These are phyloP conservation scores for Pelagomonas calceolata DNA, from an alignment of 108 stramenopile genomes.

Conservation along the genomic window DNA sequence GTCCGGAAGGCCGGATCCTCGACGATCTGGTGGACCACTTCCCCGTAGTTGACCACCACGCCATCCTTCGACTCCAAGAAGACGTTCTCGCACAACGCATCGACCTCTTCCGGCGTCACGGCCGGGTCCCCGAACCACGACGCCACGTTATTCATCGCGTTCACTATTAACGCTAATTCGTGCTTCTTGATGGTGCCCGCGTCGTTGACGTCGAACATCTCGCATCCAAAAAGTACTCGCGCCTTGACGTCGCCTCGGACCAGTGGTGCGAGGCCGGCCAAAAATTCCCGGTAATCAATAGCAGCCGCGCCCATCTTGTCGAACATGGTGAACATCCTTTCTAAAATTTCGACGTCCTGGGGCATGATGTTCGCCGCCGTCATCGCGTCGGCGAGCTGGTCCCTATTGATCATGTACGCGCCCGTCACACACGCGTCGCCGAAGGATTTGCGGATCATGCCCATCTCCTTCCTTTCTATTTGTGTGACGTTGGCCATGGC, in stretches of 20 bases:
- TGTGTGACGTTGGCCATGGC: conserved; percentile 42
- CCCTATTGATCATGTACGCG: conserved; percentile 22
- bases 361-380: conserved; percentile 24
- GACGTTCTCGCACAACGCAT: conserved; percentile 17
- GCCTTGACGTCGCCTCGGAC: conserved; percentile 21
- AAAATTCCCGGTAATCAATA: conserved; percentile 30
- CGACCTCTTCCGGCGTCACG: conserved; percentile 5
- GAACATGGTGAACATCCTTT: conserved; percentile 32
- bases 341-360: conserved; percentile 29
- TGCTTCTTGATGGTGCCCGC: conserved; percentile 22
- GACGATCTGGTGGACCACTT: conserved; percentile 13
- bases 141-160: conserved; percentile 34
- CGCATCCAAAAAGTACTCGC: conserved; percentile 27
- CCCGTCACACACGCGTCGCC: conserved; percentile 25
- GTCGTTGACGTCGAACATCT: conserved; percentile 21
- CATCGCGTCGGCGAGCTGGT: conserved; percentile 28
- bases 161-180: conserved; percentile 31
- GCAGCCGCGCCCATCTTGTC: conserved; percentile 37
- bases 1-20: not conserved
- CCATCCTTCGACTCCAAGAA: conserved; percentile 16
- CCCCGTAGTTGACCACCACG: conserved; percentile 19
- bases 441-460: conserved; percentile 16
- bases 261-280: conserved; percentile 31
- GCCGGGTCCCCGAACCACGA: conserved; percentile 42
- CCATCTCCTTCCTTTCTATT: conserved; percentile 29